Evolutionary conservation across 352 stramenopile species (phyloP), one percentile per base, ranked within the genome.

Genomic region (Pythium oligandrum): DNA sequence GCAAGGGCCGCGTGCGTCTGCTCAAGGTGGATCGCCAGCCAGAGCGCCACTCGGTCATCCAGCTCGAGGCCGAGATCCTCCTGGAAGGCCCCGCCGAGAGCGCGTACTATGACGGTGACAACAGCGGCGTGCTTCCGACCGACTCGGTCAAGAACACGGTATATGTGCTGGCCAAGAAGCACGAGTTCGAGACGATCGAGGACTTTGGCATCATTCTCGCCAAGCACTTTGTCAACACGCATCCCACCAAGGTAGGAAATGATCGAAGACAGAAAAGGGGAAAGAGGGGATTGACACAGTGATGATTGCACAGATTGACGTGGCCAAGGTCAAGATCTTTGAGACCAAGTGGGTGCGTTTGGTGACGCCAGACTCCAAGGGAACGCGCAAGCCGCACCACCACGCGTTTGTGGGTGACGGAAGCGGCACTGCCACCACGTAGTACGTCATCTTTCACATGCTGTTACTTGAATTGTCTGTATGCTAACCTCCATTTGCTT

Each of bases 81-180:
- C 70, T 96, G 35, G 78, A 94, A 53, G 87, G 87, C 34, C 79
- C 79, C 4, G 84, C 83, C 34, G 75, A 88, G 55, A 69, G 64
- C 48, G 81, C 81, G 32, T 96, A 96, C 70, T 88, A 86, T 53
- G 58, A 82, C 49, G 86, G 81, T 54, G 84, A 96, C 71, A 96
- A 96, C 59, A 69, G 73, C 43, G 65, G 69, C 30, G 84, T 96
- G 59, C 66, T 96, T 43, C 81, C 86, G 42, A 96, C 87, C 4
- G 87, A 96, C 66, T 95, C 87, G 55, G 72, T 93, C 66, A 96
- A 96, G 73, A 96, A 96, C 66, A 94, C 86, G 38, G 80, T 96
- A 33, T 95, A 93, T 64, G 79, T 88, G 54, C 47, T 96, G 39
- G 86, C 84, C 38, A 95, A 94, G 76, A 78, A 89, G 60, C 79